Percentiles rank a stretch among this genome's conserved stretches.
These are phyloP conservation scores for Corylus americana DNA, from an alignment of 306 rosid genomes.

Conservation along the genomic window DNA sequence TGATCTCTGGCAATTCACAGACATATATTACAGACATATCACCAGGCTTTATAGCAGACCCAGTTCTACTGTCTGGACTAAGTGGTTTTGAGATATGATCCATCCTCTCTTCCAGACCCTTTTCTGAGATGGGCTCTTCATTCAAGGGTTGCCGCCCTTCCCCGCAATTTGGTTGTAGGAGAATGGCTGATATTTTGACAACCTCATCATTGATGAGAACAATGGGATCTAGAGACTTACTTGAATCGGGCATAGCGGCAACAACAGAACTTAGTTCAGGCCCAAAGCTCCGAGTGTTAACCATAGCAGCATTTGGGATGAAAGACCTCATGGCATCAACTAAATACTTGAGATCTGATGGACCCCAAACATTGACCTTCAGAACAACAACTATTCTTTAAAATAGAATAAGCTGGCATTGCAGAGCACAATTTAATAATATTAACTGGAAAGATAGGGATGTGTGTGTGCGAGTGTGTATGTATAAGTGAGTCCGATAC, in stretches of 20 bases:
- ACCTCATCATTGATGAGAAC: conserved; percentile 79
- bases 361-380: conserved; percentile 87
- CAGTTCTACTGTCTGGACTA: conserved; percentile 32
- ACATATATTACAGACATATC: conserved; percentile 89
- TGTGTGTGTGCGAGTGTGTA: not conserved
- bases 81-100: conserved; percentile 30
- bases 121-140: conserved; percentile 8
- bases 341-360: conserved; percentile 82
- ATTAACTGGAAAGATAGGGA: conserved; percentile 1
- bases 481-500: conserved; percentile 33
- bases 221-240: conserved; percentile 52
- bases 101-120: conserved; percentile 29
- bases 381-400: conserved; percentile 30
- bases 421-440: not conserved
- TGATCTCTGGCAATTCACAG: conserved; percentile 84
- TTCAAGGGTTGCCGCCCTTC: conserved; percentile 27
- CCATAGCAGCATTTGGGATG: conserved; percentile 92
- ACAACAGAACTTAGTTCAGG: conserved; percentile 38
- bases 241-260: conserved; percentile 27
- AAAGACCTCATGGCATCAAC: conserved; percentile 86
- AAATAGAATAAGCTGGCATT: conserved; percentile 1
- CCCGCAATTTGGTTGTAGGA: conserved; percentile 52
- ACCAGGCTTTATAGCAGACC: conserved; percentile 55
- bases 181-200: conserved; percentile 83
- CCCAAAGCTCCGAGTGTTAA: conserved; percentile 89